Percentiles rank a stretch among this genome's conserved stretches.
These are phyloP conservation scores for Penicillium concentricum DNA, from an alignment of 2,329 filamentous ascomycete species.

Conservation along the genomic window DNA sequence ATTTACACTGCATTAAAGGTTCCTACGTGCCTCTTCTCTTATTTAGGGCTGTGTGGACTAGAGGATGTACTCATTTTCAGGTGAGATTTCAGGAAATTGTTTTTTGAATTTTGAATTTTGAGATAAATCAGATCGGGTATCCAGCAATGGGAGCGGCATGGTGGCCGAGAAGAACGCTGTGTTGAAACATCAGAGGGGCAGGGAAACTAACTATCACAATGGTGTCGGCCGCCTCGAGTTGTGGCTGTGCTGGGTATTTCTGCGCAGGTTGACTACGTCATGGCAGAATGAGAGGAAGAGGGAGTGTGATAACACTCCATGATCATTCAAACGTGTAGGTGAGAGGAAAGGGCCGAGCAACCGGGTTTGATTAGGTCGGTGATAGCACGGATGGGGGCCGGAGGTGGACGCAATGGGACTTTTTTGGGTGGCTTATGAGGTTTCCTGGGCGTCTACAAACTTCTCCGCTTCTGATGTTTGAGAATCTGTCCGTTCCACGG, in stretches of 20 bases:
- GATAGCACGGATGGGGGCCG: not conserved
- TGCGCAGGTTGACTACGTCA: slow-evolving; percentile 27
- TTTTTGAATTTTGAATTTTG: slow-evolving; percentile 5
- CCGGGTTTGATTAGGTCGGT: not conserved
- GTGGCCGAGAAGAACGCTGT: slow-evolving; percentile 22
- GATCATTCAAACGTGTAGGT: not conserved
- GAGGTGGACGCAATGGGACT: not conserved
- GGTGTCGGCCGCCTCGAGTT: slow-evolving; percentile 6
- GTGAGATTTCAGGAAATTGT: not conserved
- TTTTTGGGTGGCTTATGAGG: slow-evolving; percentile 11
- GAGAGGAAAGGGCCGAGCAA: not conserved
- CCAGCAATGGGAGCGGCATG: slow-evolving; percentile 26
- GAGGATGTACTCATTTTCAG: not conserved
- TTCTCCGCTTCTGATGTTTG: slow-evolving; percentile 40
- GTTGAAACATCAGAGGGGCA: slow-evolving; percentile 26
- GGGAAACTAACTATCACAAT: slow-evolving; percentile 2
- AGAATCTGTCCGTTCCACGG: slow-evolving; percentile 39
- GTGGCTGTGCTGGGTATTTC: slow-evolving; percentile 12
- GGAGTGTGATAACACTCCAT: not conserved
- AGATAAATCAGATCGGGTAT: slow-evolving; percentile 34
- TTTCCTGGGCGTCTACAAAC: slow-evolving; percentile 45
- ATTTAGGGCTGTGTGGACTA: too few species aligned
- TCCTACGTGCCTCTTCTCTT: not conserved
- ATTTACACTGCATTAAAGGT: not conserved
- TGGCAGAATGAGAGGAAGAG: slow-evolving; percentile 9